phyloP scores from a whole-genome alignment of 345 rosid species.

The Citropsis articulata region DNA sequence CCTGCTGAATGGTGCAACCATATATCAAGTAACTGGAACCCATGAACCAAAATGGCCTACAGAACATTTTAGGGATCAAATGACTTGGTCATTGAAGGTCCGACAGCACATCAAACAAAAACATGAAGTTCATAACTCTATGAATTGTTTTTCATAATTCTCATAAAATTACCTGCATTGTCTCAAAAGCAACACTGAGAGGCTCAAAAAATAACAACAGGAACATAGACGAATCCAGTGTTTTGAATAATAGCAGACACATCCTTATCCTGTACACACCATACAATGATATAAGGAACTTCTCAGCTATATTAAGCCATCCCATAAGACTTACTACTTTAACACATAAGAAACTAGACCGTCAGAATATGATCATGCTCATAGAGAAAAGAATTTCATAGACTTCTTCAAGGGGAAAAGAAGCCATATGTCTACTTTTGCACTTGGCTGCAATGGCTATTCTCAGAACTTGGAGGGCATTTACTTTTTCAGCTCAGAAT shows the following conservation, averaged over 20 bases:
- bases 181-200: conserved; percentile 63
- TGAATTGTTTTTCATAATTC: not conserved
- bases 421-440: not conserved
- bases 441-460: not conserved
- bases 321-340: not conserved
- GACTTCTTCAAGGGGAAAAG: not conserved
- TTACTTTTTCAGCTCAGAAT: not conserved
- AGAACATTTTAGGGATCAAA: conserved; percentile 11
- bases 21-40: conserved; percentile 88
- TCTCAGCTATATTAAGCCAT: not conserved
- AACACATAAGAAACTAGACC: not conserved
- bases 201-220: conserved; percentile 65
- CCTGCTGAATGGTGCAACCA: conserved; percentile 79
- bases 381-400: not conserved
- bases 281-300: conserved; percentile 2
- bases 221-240: conserved; percentile 40
- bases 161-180: conserved; percentile 50
- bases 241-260: conserved; percentile 41
- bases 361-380: not conserved
- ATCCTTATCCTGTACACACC: conserved; percentile 48
- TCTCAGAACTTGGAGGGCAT: not conserved
- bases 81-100: conserved; percentile 2
- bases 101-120: not conserved
- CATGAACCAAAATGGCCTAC: conserved; percentile 89
- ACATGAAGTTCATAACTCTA: not conserved